Conservation (phyloP, 2,329 filamentous ascomycete genomes). For the Colletotrichum orchidophilum region DNA sequence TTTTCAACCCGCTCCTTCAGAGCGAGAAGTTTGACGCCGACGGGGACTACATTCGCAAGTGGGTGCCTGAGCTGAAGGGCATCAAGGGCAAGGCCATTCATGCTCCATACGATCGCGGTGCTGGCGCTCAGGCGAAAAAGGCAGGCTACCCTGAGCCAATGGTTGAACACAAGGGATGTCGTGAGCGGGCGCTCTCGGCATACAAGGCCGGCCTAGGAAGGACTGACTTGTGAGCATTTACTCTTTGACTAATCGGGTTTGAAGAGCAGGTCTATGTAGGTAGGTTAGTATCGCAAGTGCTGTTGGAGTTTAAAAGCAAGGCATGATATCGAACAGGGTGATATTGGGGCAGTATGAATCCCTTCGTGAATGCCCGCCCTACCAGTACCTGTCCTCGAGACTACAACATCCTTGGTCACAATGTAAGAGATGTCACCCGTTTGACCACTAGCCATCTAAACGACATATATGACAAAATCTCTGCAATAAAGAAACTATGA, state of each 20-base stretch:
- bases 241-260: neutral
- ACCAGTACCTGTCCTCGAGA: too few species aligned
- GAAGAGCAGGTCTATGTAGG: neutral
- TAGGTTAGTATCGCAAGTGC: neutral
- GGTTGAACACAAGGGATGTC: conserved; percentile 76
- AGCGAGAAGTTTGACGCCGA: conserved; percentile 85
- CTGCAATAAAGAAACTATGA: too few species aligned
- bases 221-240: conserved; percentile 40
- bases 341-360: too few species aligned
- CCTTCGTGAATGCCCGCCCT: too few species aligned
- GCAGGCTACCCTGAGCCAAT: conserved; percentile 79
- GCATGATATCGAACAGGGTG: neutral
- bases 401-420: too few species aligned
- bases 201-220: conserved; percentile 71
- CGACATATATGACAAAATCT: too few species aligned
- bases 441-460: too few species aligned
- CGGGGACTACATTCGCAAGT: conserved; percentile 83
- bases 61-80: conserved; percentile 78
- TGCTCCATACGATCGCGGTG: conserved; percentile 79
- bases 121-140: conserved; percentile 65
- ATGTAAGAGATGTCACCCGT: too few species aligned
- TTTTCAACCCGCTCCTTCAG: conserved; percentile 88
- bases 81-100: conserved; percentile 78
- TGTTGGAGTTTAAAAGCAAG: neutral
- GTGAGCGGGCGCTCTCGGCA: conserved; percentile 72